Percentiles rank a stretch among this genome's conserved stretches.
Conservation (phyloP, 805 yeast species). For the Schizosaccharomyces pombe region DNA sequence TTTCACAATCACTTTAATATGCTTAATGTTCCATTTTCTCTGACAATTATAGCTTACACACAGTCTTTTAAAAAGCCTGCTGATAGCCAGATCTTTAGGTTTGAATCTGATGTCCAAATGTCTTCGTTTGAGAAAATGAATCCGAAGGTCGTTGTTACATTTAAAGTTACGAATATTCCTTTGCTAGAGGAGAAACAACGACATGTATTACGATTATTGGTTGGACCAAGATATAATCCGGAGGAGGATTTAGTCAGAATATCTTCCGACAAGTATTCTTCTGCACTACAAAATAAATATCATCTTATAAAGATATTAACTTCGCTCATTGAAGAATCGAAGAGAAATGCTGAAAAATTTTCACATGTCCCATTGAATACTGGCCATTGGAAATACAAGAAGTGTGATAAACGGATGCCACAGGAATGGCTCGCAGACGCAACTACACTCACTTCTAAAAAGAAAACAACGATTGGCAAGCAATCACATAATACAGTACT, state of each 20-base stretch:
- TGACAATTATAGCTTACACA: background rate
- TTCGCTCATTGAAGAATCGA: constrained; percentile 39
- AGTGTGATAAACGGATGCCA: no score
- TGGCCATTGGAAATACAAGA: no score
- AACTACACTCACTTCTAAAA: no score
- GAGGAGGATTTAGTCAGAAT: constrained; percentile 36
- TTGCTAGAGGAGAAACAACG: constrained; percentile 21
- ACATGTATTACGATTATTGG: constrained; percentile 57
- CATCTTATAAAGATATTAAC: constrained; percentile 41
- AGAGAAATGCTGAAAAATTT: constrained; percentile 37
- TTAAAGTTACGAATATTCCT: constrained; percentile 27
- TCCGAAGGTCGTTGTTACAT: constrained; percentile 28
- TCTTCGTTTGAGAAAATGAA: background rate
- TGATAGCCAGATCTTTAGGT: background rate
- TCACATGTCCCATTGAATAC: no score
- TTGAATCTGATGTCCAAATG: background rate
- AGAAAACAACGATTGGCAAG: no score
- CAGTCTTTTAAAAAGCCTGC: background rate
- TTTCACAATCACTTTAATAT: no score
- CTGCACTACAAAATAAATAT: constrained; percentile 71
- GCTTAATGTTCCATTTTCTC: background rate
- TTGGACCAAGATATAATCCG: constrained; percentile 55
- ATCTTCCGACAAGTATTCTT: constrained; percentile 39
- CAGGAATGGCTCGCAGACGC: no score
- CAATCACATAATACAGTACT: constrained; percentile 34